Conservation (phyloP, 345 rosid genomes). For the Sonneratia alba region DNA sequence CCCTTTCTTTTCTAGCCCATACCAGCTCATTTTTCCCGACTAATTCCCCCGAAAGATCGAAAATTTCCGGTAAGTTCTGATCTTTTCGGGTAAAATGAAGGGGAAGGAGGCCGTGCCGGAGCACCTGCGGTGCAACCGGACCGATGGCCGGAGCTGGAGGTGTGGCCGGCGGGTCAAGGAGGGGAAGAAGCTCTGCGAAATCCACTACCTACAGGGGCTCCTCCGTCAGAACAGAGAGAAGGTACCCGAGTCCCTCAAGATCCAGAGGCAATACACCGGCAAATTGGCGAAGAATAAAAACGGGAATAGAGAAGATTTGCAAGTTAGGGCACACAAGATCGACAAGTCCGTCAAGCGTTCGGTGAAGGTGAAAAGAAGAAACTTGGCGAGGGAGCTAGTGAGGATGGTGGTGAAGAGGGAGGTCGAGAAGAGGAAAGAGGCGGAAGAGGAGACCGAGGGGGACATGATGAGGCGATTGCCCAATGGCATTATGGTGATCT, state of each 20-base stretch:
- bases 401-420: constrained; percentile 77
- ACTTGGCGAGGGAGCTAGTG: constrained; percentile 61
- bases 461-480: constrained; percentile 77
- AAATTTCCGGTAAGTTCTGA: constrained; percentile 14
- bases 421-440: constrained; percentile 52
- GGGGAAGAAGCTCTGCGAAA: constrained; percentile 75
- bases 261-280: constrained; percentile 32
- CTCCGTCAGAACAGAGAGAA: constrained; percentile 49
- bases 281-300: constrained; percentile 8
- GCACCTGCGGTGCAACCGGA: constrained; percentile 77
- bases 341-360: constrained; percentile 35
- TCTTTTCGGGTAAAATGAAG: constrained; percentile 16
- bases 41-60: constrained; percentile 4
- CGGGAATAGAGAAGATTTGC: not conserved
- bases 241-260: constrained; percentile 51
- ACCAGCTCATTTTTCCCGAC: constrained; percentile 4
- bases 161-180: constrained; percentile 69
- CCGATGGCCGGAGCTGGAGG: constrained; percentile 93
- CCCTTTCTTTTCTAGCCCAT: not conserved
- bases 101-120: constrained; percentile 47
- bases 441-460: constrained; percentile 32
- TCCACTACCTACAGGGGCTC: constrained; percentile 58
- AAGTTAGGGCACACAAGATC: constrained; percentile 51
- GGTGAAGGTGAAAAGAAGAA: constrained; percentile 58
- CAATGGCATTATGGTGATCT: constrained; percentile 81